A percentile compares a stretch with the other conserved stretches of the same genome.
These are phyloP conservation scores for Hymenoscyphus linearis DNA, from an alignment of 2,329 filamentous ascomycete species.

Conservation along the genomic window DNA sequence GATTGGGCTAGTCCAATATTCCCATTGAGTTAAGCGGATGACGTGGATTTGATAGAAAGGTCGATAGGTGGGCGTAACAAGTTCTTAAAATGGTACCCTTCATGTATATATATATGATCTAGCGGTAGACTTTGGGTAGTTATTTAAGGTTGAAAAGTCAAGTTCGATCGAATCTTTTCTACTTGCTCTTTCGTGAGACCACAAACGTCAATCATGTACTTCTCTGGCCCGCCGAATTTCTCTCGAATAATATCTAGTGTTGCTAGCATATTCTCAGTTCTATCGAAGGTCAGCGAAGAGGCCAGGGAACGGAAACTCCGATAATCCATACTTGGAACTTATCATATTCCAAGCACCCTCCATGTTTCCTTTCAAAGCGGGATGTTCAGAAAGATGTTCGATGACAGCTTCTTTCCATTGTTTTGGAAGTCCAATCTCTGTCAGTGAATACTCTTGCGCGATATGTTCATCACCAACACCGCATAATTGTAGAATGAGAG, in stretches of 20 bases:
- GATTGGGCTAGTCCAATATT: constrained; percentile 19
- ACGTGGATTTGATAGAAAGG: background rate
- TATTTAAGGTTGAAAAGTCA: constrained; percentile 31
- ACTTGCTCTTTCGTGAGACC: constrained; percentile 53
- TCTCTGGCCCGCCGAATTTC: constrained; percentile 58
- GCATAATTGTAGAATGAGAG: constrained; percentile 58
- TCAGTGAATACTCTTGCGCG: constrained; percentile 65
- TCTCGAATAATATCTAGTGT: constrained; percentile 49
- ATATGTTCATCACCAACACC: constrained; percentile 54
- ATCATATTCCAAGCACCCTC: constrained; percentile 41
- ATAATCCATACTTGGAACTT: constrained; percentile 30
- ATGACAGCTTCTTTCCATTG: constrained; percentile 48
- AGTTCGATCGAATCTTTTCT: constrained; percentile 44
- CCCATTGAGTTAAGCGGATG: constrained; percentile 6
- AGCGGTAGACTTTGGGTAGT: constrained; percentile 6
- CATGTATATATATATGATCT: background rate
- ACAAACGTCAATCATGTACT: constrained; percentile 55
- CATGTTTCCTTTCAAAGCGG: constrained; percentile 37
- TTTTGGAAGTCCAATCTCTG: constrained; percentile 52
- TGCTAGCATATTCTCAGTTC: constrained; percentile 46
- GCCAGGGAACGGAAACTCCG: background rate
- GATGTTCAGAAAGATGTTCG: constrained; percentile 44
- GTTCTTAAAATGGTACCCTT: background rate
- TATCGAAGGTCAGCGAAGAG: constrained; percentile 13
- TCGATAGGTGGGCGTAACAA: background rate